Percentiles rank a stretch among this genome's conserved stretches.
phyloP scores from a whole-genome alignment of 257 asterid species.

The Craterostigma plantagineum region DNA sequence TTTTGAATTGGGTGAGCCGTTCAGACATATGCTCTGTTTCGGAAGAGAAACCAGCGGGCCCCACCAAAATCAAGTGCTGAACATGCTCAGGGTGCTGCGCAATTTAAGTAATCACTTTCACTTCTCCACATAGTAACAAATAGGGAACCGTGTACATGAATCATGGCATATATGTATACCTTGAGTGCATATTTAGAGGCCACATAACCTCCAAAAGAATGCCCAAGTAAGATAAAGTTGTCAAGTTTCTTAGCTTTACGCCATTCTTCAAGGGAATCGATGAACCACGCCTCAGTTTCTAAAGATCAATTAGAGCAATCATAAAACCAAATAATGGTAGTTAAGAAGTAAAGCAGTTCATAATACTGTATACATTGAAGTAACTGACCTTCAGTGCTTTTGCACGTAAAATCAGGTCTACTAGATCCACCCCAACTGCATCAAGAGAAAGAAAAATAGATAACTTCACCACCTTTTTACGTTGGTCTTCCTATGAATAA shows the following conservation, averaged over 20 bases:
- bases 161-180: slow-evolving; percentile 31
- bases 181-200: slow-evolving; percentile 84
- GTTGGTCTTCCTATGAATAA: no score
- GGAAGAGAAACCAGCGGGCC: slow-evolving; percentile 86
- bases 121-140: no score
- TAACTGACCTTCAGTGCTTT: slow-evolving; percentile 85
- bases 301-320: slow-evolving; percentile 6
- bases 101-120: slow-evolving; percentile 4
- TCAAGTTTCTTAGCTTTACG: slow-evolving; percentile 71
- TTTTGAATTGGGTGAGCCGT: slow-evolving; percentile 41
- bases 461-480: not conserved
- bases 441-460: not conserved
- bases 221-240: slow-evolving; percentile 89
- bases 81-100: slow-evolving; percentile 90
- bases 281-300: slow-evolving; percentile 85
- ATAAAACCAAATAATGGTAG: not conserved
- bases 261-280: slow-evolving; percentile 81
- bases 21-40: slow-evolving; percentile 51
- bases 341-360: not conserved
- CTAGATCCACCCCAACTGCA: slow-evolving; percentile 99
- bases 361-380: not conserved
- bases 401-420: slow-evolving; percentile 93
- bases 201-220: slow-evolving; percentile 94
- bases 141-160: not conserved
- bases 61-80: slow-evolving; percentile 73